Conservation (phyloP, 345 rosid species). For the Lepidium africanum region DNA sequence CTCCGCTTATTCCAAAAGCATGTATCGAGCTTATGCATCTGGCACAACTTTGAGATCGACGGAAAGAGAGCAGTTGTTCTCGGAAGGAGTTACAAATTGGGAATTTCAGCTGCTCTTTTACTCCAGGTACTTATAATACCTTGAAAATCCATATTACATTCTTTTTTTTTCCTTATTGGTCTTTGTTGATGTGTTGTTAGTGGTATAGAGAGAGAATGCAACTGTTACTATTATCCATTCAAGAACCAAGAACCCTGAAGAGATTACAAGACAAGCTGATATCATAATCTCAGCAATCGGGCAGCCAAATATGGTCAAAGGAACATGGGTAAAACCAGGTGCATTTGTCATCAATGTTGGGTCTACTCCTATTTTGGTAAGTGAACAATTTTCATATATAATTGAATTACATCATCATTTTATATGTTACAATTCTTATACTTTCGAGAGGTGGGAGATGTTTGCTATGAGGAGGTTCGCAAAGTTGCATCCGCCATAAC, state of each 20-base stretch:
- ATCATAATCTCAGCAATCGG: conserved; percentile 72
- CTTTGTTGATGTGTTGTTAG: neutral
- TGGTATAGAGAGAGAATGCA: conserved; percentile 62
- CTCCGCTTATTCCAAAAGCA: conserved; percentile 81
- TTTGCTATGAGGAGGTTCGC: conserved; percentile 67
- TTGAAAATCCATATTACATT: neutral
- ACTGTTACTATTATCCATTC: conserved; percentile 69
- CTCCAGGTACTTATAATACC: conserved; percentile 53
- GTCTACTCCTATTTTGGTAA: conserved; percentile 66
- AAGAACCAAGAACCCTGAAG: conserved; percentile 64
- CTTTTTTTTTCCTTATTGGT: neutral
- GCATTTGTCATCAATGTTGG: conserved; percentile 80
- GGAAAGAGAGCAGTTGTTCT: conserved; percentile 77
- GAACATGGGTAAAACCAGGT: conserved; percentile 78
- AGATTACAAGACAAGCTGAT: conserved; percentile 62
- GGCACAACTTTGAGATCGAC: conserved; percentile 55
- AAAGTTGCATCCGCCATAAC: conserved; percentile 68
- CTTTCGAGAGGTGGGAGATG: conserved; percentile 62
- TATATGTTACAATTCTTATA: too few relatives aligned
- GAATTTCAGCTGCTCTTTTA: conserved; percentile 78
- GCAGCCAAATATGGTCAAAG: conserved; percentile 49
- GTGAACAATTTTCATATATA: neutral
- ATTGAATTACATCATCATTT: too few relatives aligned
- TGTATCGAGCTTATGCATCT: conserved; percentile 71
- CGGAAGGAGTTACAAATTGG: conserved; percentile 85